Percentiles rank a stretch among this genome's conserved stretches.
phyloP scores from a whole-genome alignment of 2,329 filamentous ascomycete genomes.

The Xylariaceae sp. region DNA sequence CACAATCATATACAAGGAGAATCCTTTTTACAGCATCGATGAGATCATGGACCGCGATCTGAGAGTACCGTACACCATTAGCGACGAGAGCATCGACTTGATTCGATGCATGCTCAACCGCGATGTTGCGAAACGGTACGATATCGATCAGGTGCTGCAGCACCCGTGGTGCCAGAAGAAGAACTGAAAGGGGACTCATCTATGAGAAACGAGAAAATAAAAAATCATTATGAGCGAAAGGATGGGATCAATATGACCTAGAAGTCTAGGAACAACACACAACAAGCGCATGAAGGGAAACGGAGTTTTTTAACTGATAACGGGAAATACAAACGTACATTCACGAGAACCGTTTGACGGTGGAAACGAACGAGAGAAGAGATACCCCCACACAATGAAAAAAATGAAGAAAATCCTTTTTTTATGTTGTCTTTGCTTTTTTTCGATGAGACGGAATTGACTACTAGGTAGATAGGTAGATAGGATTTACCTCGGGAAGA shows the following conservation, averaged over 20 bases:
- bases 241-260: constrained; percentile 1
- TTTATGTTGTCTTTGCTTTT: not conserved
- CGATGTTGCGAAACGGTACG: constrained; percentile 73
- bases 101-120: constrained; percentile 89
- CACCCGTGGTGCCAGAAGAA: constrained; percentile 69
- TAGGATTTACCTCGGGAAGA: too few species aligned
- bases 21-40: constrained; percentile 97
- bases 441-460: not conserved
- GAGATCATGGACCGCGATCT: constrained; percentile 98
- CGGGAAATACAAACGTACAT: constrained; percentile 6
- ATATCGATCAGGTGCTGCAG: constrained; percentile 81
- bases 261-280: constrained; percentile 9
- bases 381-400: not conserved
- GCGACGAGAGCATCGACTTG: constrained; percentile 87
- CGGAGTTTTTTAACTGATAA: constrained; percentile 3
- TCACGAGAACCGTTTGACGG: not conserved
- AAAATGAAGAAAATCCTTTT: not conserved
- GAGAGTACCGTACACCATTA: constrained; percentile 80
- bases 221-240: not conserved
- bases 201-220: constrained; percentile 3
- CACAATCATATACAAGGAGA: constrained; percentile 99
- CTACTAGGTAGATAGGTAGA: not conserved
- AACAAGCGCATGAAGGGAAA: constrained; percentile 1
- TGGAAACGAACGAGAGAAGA: not conserved
- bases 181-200: constrained; percentile 1